Percentiles rank a stretch among this genome's conserved stretches.
Evolutionary conservation across 805 yeast genomes (phyloP).

Genomic region (Zygosaccharomyces gambellarensis): DNA sequence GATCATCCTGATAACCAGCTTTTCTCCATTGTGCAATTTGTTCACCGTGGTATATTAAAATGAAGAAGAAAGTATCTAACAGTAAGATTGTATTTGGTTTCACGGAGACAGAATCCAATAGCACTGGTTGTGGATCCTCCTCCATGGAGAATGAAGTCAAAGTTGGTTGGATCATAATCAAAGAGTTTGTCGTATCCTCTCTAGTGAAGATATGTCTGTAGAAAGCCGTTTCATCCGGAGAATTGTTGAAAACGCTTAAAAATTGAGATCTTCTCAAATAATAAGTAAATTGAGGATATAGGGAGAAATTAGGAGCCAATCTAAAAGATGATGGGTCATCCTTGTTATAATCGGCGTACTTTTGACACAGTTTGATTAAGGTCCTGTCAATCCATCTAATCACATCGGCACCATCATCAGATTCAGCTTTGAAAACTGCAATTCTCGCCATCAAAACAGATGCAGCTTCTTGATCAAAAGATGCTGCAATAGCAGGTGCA

Average conservation of each 20-base stretch:
- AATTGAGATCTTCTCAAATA: slow-evolving; percentile 95
- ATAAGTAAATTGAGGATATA: slow-evolving; percentile 93
- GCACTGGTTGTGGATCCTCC: slow-evolving; percentile 84
- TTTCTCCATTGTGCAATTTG: slow-evolving; percentile 95
- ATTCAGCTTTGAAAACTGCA: slow-evolving; percentile 74
- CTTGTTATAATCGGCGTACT: slow-evolving; percentile 88
- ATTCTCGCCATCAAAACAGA: slow-evolving; percentile 90
- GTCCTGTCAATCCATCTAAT: slow-evolving; percentile 93
- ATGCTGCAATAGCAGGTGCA: slow-evolving; percentile 47
- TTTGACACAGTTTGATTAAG: slow-evolving; percentile 82
- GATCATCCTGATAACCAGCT: slow-evolving; percentile 87
- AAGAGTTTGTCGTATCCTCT: slow-evolving; percentile 87
- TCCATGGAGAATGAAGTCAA: slow-evolving; percentile 79
- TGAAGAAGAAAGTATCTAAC: slow-evolving; percentile 94
- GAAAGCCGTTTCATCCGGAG: slow-evolving; percentile 98
- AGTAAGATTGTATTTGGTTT: slow-evolving; percentile 82
- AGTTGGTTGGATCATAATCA: slow-evolving; percentile 97
- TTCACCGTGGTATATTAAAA: slow-evolving; percentile 91
- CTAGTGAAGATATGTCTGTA: slow-evolving; percentile 87
- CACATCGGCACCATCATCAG: slow-evolving; percentile 89
- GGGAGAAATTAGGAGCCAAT: slow-evolving; percentile 73
- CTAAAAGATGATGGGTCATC: slow-evolving; percentile 80
- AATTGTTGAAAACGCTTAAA: slow-evolving; percentile 91
- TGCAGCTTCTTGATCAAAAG: slow-evolving; percentile 99
- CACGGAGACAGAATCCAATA: slow-evolving; percentile 88